These are phyloP conservation scores for Diplodia scrobiculata DNA, from an alignment of 2,329 filamentous ascomycete genomes.

Conservation along the genomic window DNA sequence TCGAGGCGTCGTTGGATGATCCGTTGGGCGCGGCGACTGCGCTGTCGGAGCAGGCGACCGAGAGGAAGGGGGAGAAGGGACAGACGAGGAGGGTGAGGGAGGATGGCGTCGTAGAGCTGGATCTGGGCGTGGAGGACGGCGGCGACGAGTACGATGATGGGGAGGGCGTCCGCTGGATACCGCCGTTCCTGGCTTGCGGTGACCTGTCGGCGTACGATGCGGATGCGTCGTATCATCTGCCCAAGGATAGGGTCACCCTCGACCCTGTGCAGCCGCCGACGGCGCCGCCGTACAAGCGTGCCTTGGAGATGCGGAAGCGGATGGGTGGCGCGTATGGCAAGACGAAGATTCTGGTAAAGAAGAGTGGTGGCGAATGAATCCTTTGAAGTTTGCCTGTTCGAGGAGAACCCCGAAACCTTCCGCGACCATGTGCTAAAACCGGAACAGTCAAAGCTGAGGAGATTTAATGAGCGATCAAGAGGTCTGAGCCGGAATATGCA, in stretches of 20 bases:
- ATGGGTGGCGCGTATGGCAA: conserved; percentile 77
- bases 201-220: conserved; percentile 94
- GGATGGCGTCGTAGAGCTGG: conserved; percentile 54
- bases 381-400: not conserved
- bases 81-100: conserved; percentile 41
- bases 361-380: not conserved
- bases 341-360: conserved; percentile 51
- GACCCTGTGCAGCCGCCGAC: conserved; percentile 95
- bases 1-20: conserved; percentile 72
- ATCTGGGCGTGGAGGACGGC: conserved; percentile 49
- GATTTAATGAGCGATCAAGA: not conserved
- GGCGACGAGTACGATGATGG: conserved; percentile 42
- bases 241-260: conserved; percentile 80
- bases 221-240: conserved; percentile 88
- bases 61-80: conserved; percentile 37
- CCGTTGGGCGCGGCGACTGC: conserved; percentile 68
- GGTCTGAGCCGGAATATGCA: not conserved
- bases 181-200: conserved; percentile 94
- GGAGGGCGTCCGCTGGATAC: conserved; percentile 73
- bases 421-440: not conserved
- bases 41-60: conserved; percentile 48
- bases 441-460: not conserved
- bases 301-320: conserved; percentile 77
- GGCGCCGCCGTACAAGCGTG: conserved; percentile 89
- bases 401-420: not conserved